Conservation (phyloP, 2,329 filamentous ascomycete genomes). For the Colletotrichum tropicicola region DNA sequence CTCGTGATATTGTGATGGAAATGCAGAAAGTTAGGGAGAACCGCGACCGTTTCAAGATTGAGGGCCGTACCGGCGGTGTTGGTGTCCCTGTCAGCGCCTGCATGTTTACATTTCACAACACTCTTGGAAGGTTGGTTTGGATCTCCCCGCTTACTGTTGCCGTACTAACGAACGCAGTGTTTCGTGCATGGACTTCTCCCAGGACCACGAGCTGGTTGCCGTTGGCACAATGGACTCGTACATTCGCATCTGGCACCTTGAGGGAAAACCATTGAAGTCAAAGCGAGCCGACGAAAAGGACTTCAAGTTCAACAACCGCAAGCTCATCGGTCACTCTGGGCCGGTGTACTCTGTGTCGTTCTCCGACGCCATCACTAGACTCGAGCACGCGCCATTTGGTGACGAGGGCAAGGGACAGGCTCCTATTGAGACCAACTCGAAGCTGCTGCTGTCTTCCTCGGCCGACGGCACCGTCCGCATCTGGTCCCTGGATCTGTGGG, state of each 20-base stretch:
- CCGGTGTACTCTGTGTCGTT: constrained; percentile 92
- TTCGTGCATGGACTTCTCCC: constrained; percentile 95
- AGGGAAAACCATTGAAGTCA: constrained; percentile 82
- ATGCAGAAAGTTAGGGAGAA: constrained; percentile 95
- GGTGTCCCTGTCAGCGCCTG: constrained; percentile 87
- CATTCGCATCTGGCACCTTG: constrained; percentile 91
- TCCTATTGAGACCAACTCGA: constrained; percentile 64
- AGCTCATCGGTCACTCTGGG: constrained; percentile 89
- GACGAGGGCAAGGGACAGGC: constrained; percentile 53
- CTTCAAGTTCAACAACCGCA: constrained; percentile 67
- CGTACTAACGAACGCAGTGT: constrained; percentile 61
- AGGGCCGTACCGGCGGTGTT: constrained; percentile 82
- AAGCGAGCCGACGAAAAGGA: constrained; percentile 68
- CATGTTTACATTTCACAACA: constrained; percentile 99
- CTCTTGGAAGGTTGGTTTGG: constrained; percentile 78
- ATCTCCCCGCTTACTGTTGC: not conserved
- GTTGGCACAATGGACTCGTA: constrained; percentile 94
- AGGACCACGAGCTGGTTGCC: constrained; percentile 87
- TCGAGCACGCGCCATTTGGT: constrained; percentile 59
- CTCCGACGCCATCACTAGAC: constrained; percentile 72
- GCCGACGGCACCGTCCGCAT: constrained; percentile 89
- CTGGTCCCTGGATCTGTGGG: constrained; percentile 92
- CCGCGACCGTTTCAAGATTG: constrained; percentile 89
- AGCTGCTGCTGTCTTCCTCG: constrained; percentile 86
- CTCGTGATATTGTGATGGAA: constrained; percentile 91